Evolutionary conservation across 768 basidiomycete species (phyloP), one percentile per base, ranked within the genome.

Genomic region (Amanita rubescens): DNA sequence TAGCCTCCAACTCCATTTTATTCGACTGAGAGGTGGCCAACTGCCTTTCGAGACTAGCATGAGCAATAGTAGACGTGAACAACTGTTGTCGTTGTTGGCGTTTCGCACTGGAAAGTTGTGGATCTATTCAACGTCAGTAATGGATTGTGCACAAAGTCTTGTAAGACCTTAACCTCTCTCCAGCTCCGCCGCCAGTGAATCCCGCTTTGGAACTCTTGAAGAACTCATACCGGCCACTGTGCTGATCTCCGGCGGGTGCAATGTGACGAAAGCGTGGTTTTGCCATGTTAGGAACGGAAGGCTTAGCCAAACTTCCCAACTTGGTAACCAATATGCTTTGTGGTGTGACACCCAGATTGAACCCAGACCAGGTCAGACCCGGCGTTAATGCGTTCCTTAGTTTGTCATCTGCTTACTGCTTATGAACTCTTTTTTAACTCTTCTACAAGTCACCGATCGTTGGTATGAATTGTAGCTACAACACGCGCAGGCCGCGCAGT

Each of bases 41-140:
- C 57, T 84, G 81, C n/a, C 88, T 71, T 60, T 90, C 86, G 15
- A 90, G 71, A 1, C 78, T 71, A 2, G 85, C 76, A 57, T 82
- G 79, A 2, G 80, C 69, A 59, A 87, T 73, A 49, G 79, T 76
- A 0, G 84, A 79, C 0, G 78, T 74, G 59, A 90, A 81, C 0
- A 79, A 75, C 57, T 83, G 80, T 0, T 76, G 62, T n/a, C 82
- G 79, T 58, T 84, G 83, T 45, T 81, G 82, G 10, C 85, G 77
- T 64, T 85, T 88, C 11, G 85, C 76, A 0, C 79, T 74, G 2
- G 82, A 83, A 34, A 79, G 72, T 41, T 85, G 81, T 2, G 83
- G 81, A 61, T 87, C 84, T 87, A 54, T 49, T 48, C 57, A 54
- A 58, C 55, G 44, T 54, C 41, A 47, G 33, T n/a, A 14, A 34